Base-by-base conservation (phyloP, 352 stramenopile genomes). In the Pythium scleroteichum region DNA sequence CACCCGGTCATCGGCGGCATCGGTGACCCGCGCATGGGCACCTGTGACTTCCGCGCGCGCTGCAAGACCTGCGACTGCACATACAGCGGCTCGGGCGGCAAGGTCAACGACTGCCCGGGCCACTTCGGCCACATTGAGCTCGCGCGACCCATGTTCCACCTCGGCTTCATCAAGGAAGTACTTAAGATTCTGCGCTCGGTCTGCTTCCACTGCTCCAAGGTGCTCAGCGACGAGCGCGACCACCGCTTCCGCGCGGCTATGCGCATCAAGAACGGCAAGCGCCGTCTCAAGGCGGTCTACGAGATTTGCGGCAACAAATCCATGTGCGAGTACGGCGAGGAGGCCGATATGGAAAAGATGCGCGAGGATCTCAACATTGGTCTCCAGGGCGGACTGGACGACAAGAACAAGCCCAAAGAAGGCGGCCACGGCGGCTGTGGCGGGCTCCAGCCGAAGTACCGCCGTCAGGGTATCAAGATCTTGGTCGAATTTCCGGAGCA, bases 41-140 rank as follows among this genome's bases (percentile, higher is more conserved):
- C 91, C 52, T 95, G 90, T 53, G 89, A 97, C 72, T 92, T 94
- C 44, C 79, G 80, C 60, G 86, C 78, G 63, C 75, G 82, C 50
- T 97, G 91, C 69, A 96, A 96, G 69, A 97, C 91, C 27, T 98
- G 92, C 66, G 88, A 97, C 62, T 97, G 89, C 65, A 95, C 85
- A 17, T 97, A 97, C 78, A 95, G 87, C 56, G 88, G 88, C 50
- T 96, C 85, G 51, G 88, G 85, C 45, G 81, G 95, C 53, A 97
- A 98, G 52, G 95, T 98, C 67, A 97, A 99, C 60, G 96, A 98
- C 65, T 98, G 98, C 67, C 97, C 97, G 3, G 97, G 98, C 50
- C 98, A 99, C 74, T 99, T 99, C 78, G 98, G 98, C 35, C 98
- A 99, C 81, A 98, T 99, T 70, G 95, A 99, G 66, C 73, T 99